Evolutionary conservation across 164 flowering plant species (phyloP).

Genomic region (Akebia trifoliata): DNA sequence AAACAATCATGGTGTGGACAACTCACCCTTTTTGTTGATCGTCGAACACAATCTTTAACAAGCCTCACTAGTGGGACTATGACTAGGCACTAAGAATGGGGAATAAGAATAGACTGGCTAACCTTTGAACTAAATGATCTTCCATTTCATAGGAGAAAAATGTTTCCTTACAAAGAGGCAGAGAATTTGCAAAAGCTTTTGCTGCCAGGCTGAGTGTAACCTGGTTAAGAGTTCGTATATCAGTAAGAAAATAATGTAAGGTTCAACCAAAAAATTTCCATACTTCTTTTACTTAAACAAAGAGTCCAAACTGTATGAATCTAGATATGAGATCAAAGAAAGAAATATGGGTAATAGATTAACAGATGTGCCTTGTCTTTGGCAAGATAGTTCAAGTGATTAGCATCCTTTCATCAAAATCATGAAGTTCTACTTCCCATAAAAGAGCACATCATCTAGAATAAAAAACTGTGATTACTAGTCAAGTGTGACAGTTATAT

Average conservation of each 20-base stretch:
- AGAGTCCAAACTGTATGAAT: no score
- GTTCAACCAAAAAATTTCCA: no score
- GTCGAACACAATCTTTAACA: no score
- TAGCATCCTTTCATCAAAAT: no score
- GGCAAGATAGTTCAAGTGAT: no score
- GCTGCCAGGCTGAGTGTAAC: constrained; percentile 93
- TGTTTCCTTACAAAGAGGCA: constrained; percentile 81
- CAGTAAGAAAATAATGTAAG: no score
- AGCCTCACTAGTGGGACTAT: no score
- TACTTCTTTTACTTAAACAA: no score
- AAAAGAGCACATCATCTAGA: background rate
- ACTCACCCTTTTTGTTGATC: no score
- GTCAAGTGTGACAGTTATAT: background rate
- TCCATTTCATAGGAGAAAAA: constrained; percentile 85
- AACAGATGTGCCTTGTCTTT: background rate
- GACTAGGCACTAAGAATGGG: no score
- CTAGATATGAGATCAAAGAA: no score
- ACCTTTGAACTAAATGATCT: constrained; percentile 65
- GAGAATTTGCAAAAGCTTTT: constrained; percentile 77
- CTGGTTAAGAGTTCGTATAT: constrained; percentile 29
- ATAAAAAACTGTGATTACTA: background rate
- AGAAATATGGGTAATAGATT: background rate
- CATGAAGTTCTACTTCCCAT: background rate
- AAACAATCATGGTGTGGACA: background rate
- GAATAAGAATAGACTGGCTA: constrained; percentile 16